Conservation (phyloP, 2,329 filamentous ascomycete species). For the Bipolaris bicolor region DNA sequence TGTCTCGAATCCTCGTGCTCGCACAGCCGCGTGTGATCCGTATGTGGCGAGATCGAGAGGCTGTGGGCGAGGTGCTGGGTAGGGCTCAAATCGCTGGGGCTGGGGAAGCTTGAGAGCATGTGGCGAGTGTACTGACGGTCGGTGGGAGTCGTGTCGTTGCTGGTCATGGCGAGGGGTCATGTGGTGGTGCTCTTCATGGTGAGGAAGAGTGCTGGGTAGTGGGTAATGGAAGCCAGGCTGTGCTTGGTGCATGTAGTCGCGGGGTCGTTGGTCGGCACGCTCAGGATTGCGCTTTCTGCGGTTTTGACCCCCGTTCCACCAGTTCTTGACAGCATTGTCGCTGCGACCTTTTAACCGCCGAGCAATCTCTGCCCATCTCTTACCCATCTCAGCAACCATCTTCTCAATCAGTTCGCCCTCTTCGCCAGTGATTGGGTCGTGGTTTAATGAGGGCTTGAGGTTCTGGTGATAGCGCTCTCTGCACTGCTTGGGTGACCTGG, state of each 20-base stretch:
- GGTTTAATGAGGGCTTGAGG: constrained; percentile 79
- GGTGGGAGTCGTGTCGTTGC: constrained; percentile 33
- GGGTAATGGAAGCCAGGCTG: constrained; percentile 42
- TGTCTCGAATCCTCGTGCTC: constrained; percentile 55
- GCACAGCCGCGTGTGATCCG: constrained; percentile 28
- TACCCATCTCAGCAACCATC: constrained; percentile 78
- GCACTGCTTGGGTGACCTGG: constrained; percentile 91
- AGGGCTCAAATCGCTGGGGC: constrained; percentile 41
- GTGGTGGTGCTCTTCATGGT: constrained; percentile 37
- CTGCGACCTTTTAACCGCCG: constrained; percentile 80
- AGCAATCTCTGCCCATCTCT: constrained; percentile 93
- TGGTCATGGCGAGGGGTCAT: constrained; percentile 38
- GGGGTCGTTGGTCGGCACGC: constrained; percentile 34
- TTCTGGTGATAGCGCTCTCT: constrained; percentile 94
- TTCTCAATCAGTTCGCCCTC: constrained; percentile 75
- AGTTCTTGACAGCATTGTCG: constrained; percentile 97
- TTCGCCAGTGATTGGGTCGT: constrained; percentile 80
- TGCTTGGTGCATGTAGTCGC: constrained; percentile 41
- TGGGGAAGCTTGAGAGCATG: constrained; percentile 43
- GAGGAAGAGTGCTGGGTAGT: constrained; percentile 26
- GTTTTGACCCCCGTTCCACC: constrained; percentile 96
- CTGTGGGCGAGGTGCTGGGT: constrained; percentile 41
- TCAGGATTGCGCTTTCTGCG: constrained; percentile 62
- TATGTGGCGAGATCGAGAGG: constrained; percentile 39
- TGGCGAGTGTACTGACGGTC: constrained; percentile 35